phyloP scores from a whole-genome alignment of 331 rosid species.

The Acacia concinna region DNA sequence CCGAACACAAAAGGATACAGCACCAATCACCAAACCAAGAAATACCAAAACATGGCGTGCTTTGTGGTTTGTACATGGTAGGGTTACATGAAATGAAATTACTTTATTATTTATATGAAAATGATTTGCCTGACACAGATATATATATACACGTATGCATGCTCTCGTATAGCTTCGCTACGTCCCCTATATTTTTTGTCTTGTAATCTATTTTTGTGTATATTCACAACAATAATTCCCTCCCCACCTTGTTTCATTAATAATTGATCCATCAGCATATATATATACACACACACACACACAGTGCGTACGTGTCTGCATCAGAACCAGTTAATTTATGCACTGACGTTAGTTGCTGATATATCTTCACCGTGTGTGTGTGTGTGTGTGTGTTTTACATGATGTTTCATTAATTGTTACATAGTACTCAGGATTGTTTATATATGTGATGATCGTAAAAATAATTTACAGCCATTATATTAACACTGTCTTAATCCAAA shows the following conservation, averaged over 20 bases:
- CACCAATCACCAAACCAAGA: slow-evolving; percentile 4
- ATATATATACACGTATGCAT: not conserved
- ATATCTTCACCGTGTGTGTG: not conserved
- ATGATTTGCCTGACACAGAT: not conserved
- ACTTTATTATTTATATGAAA: not conserved
- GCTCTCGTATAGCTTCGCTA: not conserved
- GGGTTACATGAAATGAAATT: slow-evolving; percentile 11
- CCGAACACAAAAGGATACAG: not conserved
- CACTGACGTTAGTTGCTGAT: not conserved
- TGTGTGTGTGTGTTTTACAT: too few species aligned
- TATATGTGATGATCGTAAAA: not conserved
- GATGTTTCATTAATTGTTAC: not conserved
- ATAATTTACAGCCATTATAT: not conserved
- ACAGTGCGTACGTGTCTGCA: not conserved
- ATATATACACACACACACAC: too few species aligned
- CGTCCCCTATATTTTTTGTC: not conserved
- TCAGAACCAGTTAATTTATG: not conserved
- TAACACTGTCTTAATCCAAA: too few species aligned
- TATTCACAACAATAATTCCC: not conserved
- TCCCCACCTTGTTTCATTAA: not conserved
- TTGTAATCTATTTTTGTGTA: not conserved
- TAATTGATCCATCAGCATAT: not conserved
- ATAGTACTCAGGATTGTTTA: not conserved
- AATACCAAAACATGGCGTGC: slow-evolving; percentile 10
- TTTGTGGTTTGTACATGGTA: too few species aligned